Conservation (phyloP, 148 eudicot genomes). For the Spergularia marina region DNA sequence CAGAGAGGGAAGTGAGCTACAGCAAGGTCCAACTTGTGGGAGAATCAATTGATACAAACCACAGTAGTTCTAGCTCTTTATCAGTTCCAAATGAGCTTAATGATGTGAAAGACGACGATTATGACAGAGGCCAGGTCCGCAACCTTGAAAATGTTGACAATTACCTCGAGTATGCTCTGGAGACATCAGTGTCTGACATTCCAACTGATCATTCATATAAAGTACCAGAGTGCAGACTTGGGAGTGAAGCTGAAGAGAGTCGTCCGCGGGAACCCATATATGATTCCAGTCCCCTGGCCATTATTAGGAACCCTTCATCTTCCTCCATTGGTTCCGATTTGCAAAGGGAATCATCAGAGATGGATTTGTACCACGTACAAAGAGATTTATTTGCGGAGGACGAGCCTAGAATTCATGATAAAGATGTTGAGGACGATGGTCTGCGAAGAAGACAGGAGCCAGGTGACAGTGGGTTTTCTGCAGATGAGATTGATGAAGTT, state of each 20-base stretch:
- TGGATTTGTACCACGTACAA: constrained; percentile 28
- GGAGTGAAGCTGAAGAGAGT: constrained; percentile 9
- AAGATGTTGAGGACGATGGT: constrained; percentile 9
- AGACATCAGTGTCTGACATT: constrained; percentile 19
- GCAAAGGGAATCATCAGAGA: constrained; percentile 30
- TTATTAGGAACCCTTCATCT: constrained; percentile 19
- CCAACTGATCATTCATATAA: constrained; percentile 9
- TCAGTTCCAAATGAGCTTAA: constrained; percentile 13
- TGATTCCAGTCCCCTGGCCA: constrained; percentile 38
- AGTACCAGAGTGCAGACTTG: constrained; percentile 14
- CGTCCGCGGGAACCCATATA: constrained; percentile 32
- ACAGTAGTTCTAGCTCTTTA: constrained; percentile 25
- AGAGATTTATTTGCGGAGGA: constrained; percentile 24
- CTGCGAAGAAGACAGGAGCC: background rate
- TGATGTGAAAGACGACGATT: constrained; percentile 25
- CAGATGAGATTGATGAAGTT: constrained; percentile 14
- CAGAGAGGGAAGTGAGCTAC: constrained; percentile 21
- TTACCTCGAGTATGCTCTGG: constrained; percentile 8
- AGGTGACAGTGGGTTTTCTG: background rate
- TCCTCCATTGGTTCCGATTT: constrained; percentile 30
- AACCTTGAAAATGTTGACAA: constrained; percentile 12
- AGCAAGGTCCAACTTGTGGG: constrained; percentile 16
- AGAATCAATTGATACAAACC: constrained; percentile 25
- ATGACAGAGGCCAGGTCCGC: constrained; percentile 18
- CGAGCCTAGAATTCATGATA: constrained; percentile 10